Evolutionary conservation across 2,329 filamentous ascomycete genomes (phyloP), one percentile per base, ranked within the genome.

Genomic region (Trichoderma brevicompactum): DNA sequence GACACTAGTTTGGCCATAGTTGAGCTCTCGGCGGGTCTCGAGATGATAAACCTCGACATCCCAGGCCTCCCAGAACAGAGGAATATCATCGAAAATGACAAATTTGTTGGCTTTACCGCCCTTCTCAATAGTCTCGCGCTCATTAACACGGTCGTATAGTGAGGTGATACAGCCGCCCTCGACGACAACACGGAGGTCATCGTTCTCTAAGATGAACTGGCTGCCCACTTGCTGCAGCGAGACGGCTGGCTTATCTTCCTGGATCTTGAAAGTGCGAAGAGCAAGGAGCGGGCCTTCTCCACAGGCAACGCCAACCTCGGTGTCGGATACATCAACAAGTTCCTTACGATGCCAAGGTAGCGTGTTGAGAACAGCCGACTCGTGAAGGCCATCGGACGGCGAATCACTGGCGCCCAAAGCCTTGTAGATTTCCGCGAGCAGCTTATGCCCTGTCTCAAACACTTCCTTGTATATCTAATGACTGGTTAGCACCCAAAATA

Each of bases 11-110:
- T 87, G 83, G 68, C 86, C 84, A 17, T 88, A 85, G 6, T 84
- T 75, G 13, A 99, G 83, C 75, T 94, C 91, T 74, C 91, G 86
- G 65, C 93, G 88, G 2, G 93, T 95, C 64, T 96, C 88, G 32
- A 98, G 85, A 73, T 99, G 95, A 80, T 90, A 99, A 34, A 98
- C 94, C 78, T 99, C 95, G 6, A 98, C 94, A 76, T 99, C 94
- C 94, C 94, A 97, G 2, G 93, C 94, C 79, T 97, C 92, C 94
- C 93, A 98, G 81, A 96, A 97, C 28, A 97, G 85, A 23, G 94
- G 94, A 79, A 98, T 97, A 79, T 99, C 95, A 74, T 99, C 95
- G 73, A 96, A 98, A 28, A 98, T 88, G 69, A 98, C 94, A 58
- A 95, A 87, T 74, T 97, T 93, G 70, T 96, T 97, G 28, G 90